phyloP scores from a whole-genome alignment of 305 asterid species.

The Solanum hybrid region DNA sequence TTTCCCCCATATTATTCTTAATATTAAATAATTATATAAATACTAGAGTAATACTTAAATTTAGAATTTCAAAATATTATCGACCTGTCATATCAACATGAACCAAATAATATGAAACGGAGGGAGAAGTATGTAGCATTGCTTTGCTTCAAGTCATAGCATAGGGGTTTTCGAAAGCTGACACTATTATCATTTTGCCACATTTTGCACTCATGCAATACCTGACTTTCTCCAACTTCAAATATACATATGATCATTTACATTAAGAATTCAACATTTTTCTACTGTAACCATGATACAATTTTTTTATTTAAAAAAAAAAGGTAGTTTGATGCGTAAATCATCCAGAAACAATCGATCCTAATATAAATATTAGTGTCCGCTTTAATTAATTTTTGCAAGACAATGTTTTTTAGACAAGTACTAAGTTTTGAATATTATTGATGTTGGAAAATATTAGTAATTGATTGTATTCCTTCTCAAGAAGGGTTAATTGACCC shows the following conservation, averaged over 20 bases:
- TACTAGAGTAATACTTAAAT: background rate
- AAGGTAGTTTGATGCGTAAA: background rate
- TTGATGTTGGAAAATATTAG: too few species aligned
- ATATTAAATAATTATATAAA: background rate
- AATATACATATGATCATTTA: background rate
- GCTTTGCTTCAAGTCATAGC: slow-evolving; percentile 17
- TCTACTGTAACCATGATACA: background rate
- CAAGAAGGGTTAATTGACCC: background rate
- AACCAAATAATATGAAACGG: background rate
- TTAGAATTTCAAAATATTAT: too few species aligned
- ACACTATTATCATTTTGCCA: slow-evolving; percentile 15
- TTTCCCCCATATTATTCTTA: background rate
- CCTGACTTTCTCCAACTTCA: slow-evolving; percentile 8
- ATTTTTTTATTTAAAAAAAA: background rate
- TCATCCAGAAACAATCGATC: background rate
- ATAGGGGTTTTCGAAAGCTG: slow-evolving; percentile 13
- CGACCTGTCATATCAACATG: background rate
- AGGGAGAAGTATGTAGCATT: slow-evolving; percentile 1
- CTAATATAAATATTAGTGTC: background rate
- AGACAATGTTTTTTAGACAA: background rate
- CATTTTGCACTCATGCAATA: slow-evolving; percentile 17
- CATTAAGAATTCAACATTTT: background rate
- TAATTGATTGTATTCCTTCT: background rate
- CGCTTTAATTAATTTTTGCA: background rate
- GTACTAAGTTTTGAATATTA: background rate